Percentiles rank a stretch among this genome's conserved stretches.
These are phyloP conservation scores for Penicillium sp. DNA, from an alignment of 2,329 filamentous ascomycete species.

Conservation along the genomic window DNA sequence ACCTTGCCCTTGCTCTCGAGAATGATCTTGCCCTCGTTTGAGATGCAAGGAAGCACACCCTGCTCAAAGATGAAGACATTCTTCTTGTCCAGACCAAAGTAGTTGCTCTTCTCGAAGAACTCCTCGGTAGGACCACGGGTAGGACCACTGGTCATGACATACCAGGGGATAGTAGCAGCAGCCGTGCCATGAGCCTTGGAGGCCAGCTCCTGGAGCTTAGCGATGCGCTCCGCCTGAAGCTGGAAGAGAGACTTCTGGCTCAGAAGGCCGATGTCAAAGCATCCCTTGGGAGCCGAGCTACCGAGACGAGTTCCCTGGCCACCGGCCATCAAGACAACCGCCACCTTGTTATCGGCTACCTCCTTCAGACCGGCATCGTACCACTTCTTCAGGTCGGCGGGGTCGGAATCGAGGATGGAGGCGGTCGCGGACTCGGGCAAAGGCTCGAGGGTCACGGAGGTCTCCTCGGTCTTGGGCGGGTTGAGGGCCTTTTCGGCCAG, in stretches of 20 bases:
- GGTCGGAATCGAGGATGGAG: conserved; percentile 86
- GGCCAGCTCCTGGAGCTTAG: conserved; percentile 81
- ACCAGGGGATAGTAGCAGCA: conserved; percentile 83
- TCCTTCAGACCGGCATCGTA: conserved; percentile 71
- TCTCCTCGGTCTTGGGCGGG: conserved; percentile 65
- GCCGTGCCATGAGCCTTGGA: conserved; percentile 67
- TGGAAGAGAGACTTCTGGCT: conserved; percentile 96
- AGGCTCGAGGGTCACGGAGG: conserved; percentile 71
- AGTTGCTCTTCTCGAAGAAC: conserved; percentile 87
- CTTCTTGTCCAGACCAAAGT: conserved; percentile 84
- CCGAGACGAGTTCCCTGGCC: conserved; percentile 94
- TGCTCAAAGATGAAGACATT: conserved; percentile 96
- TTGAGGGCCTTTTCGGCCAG: conserved; percentile 82
- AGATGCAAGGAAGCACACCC: conserved; percentile 94
- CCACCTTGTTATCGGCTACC: conserved; percentile 71
- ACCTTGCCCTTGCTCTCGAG: conserved; percentile 86
- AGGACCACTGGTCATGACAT: conserved; percentile 98
- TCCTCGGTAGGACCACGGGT: conserved; percentile 89
- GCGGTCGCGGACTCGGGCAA: conserved; percentile 84
- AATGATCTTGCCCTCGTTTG: conserved; percentile 96
- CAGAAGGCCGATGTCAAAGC: conserved; percentile 93
- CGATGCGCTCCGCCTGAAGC: conserved; percentile 93
- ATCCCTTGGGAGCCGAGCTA: conserved; percentile 94
- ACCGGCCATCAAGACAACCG: conserved; percentile 94
- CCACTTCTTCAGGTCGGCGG: conserved; percentile 80